These are phyloP conservation scores for Logfia minima DNA, from an alignment of 129 eudicot species.

Conservation along the genomic window DNA sequence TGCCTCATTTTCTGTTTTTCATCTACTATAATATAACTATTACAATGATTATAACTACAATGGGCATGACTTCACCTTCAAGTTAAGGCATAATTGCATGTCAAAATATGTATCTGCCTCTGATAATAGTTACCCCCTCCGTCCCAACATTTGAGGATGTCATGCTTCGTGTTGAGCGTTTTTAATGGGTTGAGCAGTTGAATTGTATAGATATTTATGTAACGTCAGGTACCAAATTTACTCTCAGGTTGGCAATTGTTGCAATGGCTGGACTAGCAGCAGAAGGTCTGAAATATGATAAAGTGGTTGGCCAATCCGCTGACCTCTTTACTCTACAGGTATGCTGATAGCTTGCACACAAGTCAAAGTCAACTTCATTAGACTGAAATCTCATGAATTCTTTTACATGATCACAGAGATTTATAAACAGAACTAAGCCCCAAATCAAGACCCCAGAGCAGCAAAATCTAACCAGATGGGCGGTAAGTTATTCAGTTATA, in stretches of 20 bases:
- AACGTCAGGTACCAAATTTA: conserved; percentile 2
- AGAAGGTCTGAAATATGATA: conserved; percentile 90
- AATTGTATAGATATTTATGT: background rate
- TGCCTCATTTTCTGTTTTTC: too few species aligned
- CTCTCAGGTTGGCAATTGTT: conserved; percentile 88
- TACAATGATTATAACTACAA: too few species aligned
- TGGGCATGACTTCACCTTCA: too few species aligned
- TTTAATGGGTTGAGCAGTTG: too few species aligned
- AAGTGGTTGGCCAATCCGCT: conserved; percentile 95
- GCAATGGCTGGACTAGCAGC: conserved; percentile 99
- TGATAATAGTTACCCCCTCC: too few species aligned
- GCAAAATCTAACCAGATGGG: conserved; percentile 98
- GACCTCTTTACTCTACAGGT: conserved; percentile 92
- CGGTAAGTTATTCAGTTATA: conserved; percentile 52
- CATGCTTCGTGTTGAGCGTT: too few species aligned
- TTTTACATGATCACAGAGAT: conserved; percentile 57
- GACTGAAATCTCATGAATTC: conserved; percentile 9
- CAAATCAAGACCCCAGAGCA: conserved; percentile 74
- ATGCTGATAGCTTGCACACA: background rate
- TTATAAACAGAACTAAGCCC: conserved; percentile 89
- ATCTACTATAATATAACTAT: too few species aligned
- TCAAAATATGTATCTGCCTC: too few species aligned
- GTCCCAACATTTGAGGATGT: too few species aligned
- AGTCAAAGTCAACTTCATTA: conserved; percentile 4
- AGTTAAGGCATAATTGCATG: too few species aligned